Base-by-base conservation (phyloP, 176 grass and related monocot species). In the Carex scoparia region DNA sequence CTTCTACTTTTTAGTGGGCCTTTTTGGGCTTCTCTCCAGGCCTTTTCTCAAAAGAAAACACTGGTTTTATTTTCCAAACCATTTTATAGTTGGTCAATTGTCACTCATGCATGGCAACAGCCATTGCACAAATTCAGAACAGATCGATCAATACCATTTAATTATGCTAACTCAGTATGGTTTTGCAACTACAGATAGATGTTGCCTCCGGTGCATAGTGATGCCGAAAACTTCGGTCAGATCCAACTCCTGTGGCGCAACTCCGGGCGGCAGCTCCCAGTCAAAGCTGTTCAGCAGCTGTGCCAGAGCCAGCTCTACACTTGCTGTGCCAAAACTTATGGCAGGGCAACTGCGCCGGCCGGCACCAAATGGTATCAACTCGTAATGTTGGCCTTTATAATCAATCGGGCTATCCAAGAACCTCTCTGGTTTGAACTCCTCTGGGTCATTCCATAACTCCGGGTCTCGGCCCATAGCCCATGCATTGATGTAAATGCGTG, bases 251-350 rank as follows among this genome's bases (percentile, higher is more conserved):
- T 66, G 18, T 15, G 84, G 28, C 1, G 19, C 40, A 65, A 86
- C 71, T 38, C 71, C 84, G 3, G 71, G 57, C 2, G 84, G 71
- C 10, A 86, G 84, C 71, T 86, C 10, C 84, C 84, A 86, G 38
- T 86, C 55, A 37, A 86, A 79, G 38, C 84, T 86, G 27, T 86
- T 55, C 38, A 84, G 66, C 38, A 84, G 82, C n/a, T 84, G 82
- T 27, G 82, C 82, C 82, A 84, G 56, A 19, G 84, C 84, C 57
- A 86, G 23, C 57, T 86, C 71, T 33, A 86, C 13, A 76, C 71
- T 78, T 49, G 31, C 55, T 0, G 19, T 51, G 2, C 84, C 37
- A 33, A 86, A 86, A 37, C 6, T 57, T 46, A 79, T 86, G 38
- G 38, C 84, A 11, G 71, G 84, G 23, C 71, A 79, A 60, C 71